These are phyloP conservation scores for Lactarius sp. DNA, from an alignment of 768 basidiomycete genomes.

Conservation along the genomic window DNA sequence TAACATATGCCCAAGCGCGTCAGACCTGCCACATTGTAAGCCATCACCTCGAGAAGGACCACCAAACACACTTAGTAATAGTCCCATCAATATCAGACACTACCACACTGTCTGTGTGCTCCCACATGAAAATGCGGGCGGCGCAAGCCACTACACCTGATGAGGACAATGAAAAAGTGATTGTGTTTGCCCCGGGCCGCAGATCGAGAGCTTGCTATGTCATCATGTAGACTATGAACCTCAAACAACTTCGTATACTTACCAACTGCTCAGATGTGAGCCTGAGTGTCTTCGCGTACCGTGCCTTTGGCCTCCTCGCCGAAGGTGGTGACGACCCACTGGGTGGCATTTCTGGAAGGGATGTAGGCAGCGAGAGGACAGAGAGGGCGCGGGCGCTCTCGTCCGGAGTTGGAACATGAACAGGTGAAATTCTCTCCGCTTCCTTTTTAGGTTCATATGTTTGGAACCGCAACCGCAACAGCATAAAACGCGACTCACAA, in stretches of 20 bases:
- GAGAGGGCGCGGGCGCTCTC: not conserved
- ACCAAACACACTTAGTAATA: slow-evolving; percentile 79
- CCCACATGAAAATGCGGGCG: slow-evolving; percentile 94
- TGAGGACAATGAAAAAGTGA: slow-evolving; percentile 89
- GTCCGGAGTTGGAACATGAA: not conserved
- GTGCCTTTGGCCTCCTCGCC: slow-evolving; percentile 35
- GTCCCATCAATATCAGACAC: slow-evolving; percentile 99
- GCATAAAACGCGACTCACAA: slow-evolving; percentile 1
- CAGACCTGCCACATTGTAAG: slow-evolving; percentile 54
- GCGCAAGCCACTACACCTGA: slow-evolving; percentile 80
- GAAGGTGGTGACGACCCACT: slow-evolving; percentile 1
- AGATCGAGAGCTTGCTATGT: slow-evolving; percentile 77
- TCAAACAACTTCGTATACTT: slow-evolving; percentile 29
- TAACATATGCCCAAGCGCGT: slow-evolving; percentile 93
- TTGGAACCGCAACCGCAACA: not conserved
- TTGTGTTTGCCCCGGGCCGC: slow-evolving; percentile 81
- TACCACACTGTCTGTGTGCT: slow-evolving; percentile 83
- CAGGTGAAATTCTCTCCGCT: not conserved
- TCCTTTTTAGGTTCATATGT: not conserved
- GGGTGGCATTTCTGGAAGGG: slow-evolving; percentile 3
- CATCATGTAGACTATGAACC: not conserved
- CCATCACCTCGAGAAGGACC: not conserved
- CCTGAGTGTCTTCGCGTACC: slow-evolving; percentile 87
- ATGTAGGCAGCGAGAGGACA: not conserved
- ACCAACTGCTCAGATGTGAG: slow-evolving; percentile 94